phyloP scores from a whole-genome alignment of 768 basidiomycete genomes.

The Floccularia luteovirens region DNA sequence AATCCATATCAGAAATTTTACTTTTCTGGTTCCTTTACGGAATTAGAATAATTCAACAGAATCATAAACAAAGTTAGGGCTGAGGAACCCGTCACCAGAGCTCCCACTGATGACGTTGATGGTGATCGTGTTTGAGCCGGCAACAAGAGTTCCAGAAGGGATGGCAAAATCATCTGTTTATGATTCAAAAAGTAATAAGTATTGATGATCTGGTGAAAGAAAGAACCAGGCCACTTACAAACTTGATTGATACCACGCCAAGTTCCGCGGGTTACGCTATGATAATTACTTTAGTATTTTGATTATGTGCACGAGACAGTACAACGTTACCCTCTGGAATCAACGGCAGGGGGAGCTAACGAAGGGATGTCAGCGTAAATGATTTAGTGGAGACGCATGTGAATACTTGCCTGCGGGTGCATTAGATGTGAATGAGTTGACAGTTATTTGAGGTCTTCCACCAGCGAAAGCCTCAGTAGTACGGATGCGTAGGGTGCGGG shows the following conservation, averaged over 20 bases:
- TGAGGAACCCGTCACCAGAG: slow-evolving; percentile 34
- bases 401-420: slow-evolving; percentile 25
- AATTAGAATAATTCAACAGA: slow-evolving; percentile 29
- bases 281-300: background rate
- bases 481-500: slow-evolving; percentile 35
- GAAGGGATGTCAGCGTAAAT: background rate
- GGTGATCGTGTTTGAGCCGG: slow-evolving; percentile 32
- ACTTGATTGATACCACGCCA: slow-evolving; percentile 40
- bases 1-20: background rate
- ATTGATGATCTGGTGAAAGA: background rate
- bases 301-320: background rate
- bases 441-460: slow-evolving; percentile 35
- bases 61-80: slow-evolving; percentile 38
- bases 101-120: slow-evolving; percentile 37
- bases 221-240: slow-evolving; percentile 18
- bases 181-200: background rate
- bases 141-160: slow-evolving; percentile 31
- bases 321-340: slow-evolving; percentile 33
- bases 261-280: slow-evolving; percentile 40
- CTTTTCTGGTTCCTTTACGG: background rate
- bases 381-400: background rate
- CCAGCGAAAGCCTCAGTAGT: slow-evolving; percentile 40
- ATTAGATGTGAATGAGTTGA: slow-evolving; percentile 35
- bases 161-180: slow-evolving; percentile 30
- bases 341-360: slow-evolving; percentile 25